phyloP scores from a whole-genome alignment of 2,329 filamentous ascomycete genomes.

The Fusarium sp. region DNA sequence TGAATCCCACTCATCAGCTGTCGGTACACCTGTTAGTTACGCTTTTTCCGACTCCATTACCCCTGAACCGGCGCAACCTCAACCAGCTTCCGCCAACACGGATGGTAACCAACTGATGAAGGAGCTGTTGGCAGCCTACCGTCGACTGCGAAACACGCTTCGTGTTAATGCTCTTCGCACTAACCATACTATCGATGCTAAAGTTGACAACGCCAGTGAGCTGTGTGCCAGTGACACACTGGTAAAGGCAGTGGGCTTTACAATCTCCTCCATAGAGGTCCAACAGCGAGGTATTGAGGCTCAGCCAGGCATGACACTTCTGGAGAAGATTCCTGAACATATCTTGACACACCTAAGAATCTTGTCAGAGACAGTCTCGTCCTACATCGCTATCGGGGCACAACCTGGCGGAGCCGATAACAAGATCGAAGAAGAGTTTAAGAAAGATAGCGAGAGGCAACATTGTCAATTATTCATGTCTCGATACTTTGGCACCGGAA shows the following conservation, averaged over 20 bases:
- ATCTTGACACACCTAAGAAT: constrained; percentile 87
- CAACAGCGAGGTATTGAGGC: constrained; percentile 87
- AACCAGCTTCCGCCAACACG: constrained; percentile 13
- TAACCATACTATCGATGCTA: constrained; percentile 50
- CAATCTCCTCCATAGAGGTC: constrained; percentile 90
- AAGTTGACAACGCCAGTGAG: constrained; percentile 54
- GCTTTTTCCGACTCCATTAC: constrained; percentile 52
- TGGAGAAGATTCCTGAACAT: constrained; percentile 87
- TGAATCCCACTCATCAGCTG: constrained; percentile 47
- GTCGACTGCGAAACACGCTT: constrained; percentile 69
- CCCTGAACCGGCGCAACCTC: constrained; percentile 40
- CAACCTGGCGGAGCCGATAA: constrained; percentile 70
- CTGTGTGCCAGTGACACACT: constrained; percentile 69
- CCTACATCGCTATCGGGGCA: constrained; percentile 82
- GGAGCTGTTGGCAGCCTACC: constrained; percentile 71
- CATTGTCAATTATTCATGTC: constrained; percentile 80
- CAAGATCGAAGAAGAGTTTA: constrained; percentile 73
- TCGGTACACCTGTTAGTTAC: constrained; percentile 57
- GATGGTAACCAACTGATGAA: constrained; percentile 52
- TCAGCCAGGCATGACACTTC: constrained; percentile 76
- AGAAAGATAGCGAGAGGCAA: constrained; percentile 75
- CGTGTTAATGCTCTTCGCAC: constrained; percentile 63
- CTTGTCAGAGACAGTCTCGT: constrained; percentile 86
- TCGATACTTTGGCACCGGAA: constrained; percentile 60
- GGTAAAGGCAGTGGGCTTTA: constrained; percentile 78